A percentile compares a stretch with the other conserved stretches of the same genome.
These are phyloP conservation scores for Leucosporidium scottii DNA, from an alignment of 768 basidiomycete species.

Conservation along the genomic window DNA sequence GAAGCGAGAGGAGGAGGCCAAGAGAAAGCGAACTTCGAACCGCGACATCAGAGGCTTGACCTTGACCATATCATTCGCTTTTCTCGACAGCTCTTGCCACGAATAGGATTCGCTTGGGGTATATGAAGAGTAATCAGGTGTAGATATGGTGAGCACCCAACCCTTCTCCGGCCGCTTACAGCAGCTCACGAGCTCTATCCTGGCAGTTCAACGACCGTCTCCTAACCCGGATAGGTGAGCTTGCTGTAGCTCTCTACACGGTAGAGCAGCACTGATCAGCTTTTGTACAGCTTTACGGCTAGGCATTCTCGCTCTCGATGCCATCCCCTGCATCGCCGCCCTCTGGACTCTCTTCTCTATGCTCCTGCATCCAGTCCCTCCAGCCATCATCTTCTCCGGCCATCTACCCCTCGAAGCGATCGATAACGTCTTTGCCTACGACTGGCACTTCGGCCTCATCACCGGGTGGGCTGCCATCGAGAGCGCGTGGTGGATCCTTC, in stretches of 20 bases:
- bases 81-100: too few relatives aligned
- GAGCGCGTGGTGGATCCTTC: background rate
- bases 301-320: background rate
- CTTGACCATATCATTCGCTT: too few relatives aligned
- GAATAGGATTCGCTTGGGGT: too few relatives aligned
- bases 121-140: too few relatives aligned
- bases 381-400: conserved; percentile 13
- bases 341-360: conserved; percentile 1
- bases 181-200: background rate
- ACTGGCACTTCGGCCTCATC: background rate
- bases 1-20: too few relatives aligned
- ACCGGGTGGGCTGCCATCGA: conserved; percentile 9
- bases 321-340: background rate
- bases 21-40: too few relatives aligned
- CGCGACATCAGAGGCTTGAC: too few relatives aligned
- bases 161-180: background rate
- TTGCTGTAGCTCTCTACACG: background rate
- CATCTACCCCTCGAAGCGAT: background rate
- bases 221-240: background rate
- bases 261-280: background rate
- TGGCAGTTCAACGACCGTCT: background rate
- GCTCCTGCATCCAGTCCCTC: conserved; percentile 10
- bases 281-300: background rate
- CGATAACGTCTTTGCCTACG: conserved; percentile 4
- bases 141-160: too few relatives aligned